Base-by-base conservation (phyloP, 306 rosid species). In the Geum urbanum region DNA sequence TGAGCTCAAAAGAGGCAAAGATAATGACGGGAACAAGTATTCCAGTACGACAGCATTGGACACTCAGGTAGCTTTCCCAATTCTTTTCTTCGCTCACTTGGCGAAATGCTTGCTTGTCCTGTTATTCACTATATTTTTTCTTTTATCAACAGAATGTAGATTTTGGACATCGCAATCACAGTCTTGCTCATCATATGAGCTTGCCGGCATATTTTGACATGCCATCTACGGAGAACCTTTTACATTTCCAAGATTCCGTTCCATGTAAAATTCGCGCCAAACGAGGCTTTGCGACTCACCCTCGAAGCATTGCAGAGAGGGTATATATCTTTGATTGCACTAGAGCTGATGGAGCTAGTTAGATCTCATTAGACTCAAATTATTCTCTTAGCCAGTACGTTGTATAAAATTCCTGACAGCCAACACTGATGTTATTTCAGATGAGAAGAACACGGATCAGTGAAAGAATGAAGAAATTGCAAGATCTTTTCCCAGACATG, bases 261-360 rank as follows among this genome's bases (percentile, higher is more conserved):
- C 96, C 89, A 66, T 87, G 91, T 72, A 88, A 89, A 84, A 79
- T 76, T 74, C 82, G 98, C 56, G 98, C 98, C 37, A 92, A 92
- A 82, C 72, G 98, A 83, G 98, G 98, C 66, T 92, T 80, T 15
- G 98, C 98, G 64, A 92, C 98, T 54, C 98, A 92, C 70, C 98
- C 98, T 2, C 84, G 98, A 77, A 92, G 96, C 88, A 89, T 92
- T 71, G 98, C 98, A 35, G 98, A 92, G 79, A 82, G 98, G 91
- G 98, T 87, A 83, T 72, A 63, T 77, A 70, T 74, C 39, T 1
- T 79, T 55, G 24, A 16, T 51, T 48, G 5, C 12, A 3, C 46
- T 19, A 54, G 15, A 3, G 14, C 50, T 62, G 13, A 27, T 53
- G 60, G 41, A 47, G 20, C 8, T 51, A 4, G 55, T 37, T 53